Evolutionary conservation across 306 rosid species (phyloP).

Genomic region (Fagus crenata): DNA sequence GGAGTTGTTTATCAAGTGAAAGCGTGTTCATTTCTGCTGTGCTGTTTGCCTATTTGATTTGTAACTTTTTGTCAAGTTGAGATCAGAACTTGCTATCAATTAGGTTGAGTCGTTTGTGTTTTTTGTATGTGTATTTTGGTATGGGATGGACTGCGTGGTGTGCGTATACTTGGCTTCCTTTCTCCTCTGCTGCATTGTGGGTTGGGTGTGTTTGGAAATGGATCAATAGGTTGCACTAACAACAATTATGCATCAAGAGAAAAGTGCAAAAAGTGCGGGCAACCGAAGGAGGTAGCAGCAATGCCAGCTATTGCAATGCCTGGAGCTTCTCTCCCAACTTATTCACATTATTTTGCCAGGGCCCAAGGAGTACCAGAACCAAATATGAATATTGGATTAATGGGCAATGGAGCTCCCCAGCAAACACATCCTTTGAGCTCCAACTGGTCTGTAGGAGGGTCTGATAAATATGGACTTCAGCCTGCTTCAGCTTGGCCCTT

Average conservation of each 20-base stretch:
- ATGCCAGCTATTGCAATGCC: conserved; percentile 86
- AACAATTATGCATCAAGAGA: conserved; percentile 99
- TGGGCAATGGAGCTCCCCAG: conserved; percentile 53
- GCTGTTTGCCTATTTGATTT: conserved; percentile 20
- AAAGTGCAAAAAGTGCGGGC: conserved; percentile 97
- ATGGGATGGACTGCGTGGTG: conserved; percentile 84
- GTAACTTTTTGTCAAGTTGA: conserved; percentile 37
- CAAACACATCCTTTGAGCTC: conserved; percentile 53
- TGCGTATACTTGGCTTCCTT: conserved; percentile 71
- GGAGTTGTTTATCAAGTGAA: conserved; percentile 7
- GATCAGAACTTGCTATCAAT: conserved; percentile 49
- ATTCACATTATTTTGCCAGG: conserved; percentile 67
- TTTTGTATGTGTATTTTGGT: conserved; percentile 80
- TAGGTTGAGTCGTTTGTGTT: conserved; percentile 85
- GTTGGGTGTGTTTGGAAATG: conserved; percentile 76
- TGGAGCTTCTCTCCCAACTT: conserved; percentile 75
- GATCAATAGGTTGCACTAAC: conserved; percentile 99
- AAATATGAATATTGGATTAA: conserved; percentile 62
- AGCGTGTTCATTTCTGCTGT: conserved; percentile 10
- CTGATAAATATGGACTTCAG: conserved; percentile 62
- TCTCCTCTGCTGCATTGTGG: conserved; percentile 74
- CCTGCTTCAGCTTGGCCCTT: conserved; percentile 57
- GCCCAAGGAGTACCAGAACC: conserved; percentile 66
- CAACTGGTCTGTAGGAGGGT: conserved; percentile 60
- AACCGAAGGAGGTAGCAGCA: conserved; percentile 90